Evolutionary conservation across 75 land plant genomes (phyloP).

Genomic region (Larix kaempferi): DNA sequence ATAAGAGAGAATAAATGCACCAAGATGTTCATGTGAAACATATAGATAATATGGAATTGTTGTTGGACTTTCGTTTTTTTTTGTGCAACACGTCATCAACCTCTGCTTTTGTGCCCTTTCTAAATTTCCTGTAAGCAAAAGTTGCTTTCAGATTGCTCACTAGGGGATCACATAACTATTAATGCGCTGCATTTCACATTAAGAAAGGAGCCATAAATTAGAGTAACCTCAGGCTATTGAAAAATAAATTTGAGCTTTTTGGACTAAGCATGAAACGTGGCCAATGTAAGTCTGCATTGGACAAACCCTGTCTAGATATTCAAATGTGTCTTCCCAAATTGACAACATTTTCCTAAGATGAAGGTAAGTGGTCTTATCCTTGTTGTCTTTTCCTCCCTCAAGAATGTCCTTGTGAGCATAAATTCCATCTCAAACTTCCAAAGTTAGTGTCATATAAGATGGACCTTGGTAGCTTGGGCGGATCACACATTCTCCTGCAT

Average conservation of each 20-base stretch:
- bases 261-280: background rate
- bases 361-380: conserved; percentile 80
- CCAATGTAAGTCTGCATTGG: background rate
- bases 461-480: conserved; percentile 91
- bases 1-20: conserved; percentile 82
- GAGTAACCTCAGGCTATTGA: no score
- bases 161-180: conserved; percentile 95
- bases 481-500: conserved; percentile 83
- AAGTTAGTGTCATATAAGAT: conserved; percentile 76
- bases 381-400: conserved; percentile 89
- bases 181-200: conserved; percentile 51
- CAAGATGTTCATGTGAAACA: conserved; percentile 91
- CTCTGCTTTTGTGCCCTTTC: conserved; percentile 66
- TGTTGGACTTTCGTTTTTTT: conserved; percentile 71
- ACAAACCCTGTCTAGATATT: conserved; percentile 93
- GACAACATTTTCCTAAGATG: conserved; percentile 85
- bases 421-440: conserved; percentile 83
- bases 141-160: conserved; percentile 72
- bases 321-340: conserved; percentile 88
- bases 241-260: no score
- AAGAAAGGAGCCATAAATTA: no score
- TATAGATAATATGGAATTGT: conserved; percentile 82
- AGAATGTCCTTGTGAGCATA: conserved; percentile 87
- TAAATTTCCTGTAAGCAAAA: conserved; percentile 84
- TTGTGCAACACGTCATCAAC: conserved; percentile 70